Evolutionary conservation across 495 filamentous ascomycete genomes (phyloP).

Genomic region (Neurospora discreta): DNA sequence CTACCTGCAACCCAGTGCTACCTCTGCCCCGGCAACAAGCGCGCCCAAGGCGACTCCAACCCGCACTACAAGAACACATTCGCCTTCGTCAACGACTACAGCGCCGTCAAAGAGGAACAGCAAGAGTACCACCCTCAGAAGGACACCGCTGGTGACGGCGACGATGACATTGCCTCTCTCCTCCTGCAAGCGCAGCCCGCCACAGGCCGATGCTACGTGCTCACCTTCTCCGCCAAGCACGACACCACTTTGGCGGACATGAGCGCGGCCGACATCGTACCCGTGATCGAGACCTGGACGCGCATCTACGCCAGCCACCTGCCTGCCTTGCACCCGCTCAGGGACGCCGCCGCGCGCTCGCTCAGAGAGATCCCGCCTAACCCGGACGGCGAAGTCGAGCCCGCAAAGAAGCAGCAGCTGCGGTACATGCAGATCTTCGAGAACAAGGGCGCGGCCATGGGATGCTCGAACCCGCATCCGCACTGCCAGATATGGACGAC

Average conservation of each 20-base stretch:
- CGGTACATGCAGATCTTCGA: constrained; percentile 99
- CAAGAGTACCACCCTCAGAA: constrained; percentile 32
- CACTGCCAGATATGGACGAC: constrained; percentile 97
- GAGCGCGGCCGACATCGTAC: constrained; percentile 52
- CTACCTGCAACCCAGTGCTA: constrained; percentile 50
- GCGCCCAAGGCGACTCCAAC: constrained; percentile 83
- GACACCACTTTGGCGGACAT: constrained; percentile 89
- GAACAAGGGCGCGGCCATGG: constrained; percentile 97
- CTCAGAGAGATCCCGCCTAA: constrained; percentile 29
- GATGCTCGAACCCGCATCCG: constrained; percentile 96
- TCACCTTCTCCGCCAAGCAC: constrained; percentile 84
- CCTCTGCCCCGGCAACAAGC: constrained; percentile 87
- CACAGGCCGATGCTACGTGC: constrained; percentile 94
- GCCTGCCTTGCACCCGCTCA: constrained; percentile 58
- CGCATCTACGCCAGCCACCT: constrained; percentile 76
- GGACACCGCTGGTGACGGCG: neutral
- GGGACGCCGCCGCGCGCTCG: constrained; percentile 21
- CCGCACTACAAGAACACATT: constrained; percentile 81
- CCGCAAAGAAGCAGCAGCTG: constrained; percentile 61
- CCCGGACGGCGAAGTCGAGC: constrained; percentile 28
- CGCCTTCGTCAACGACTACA: constrained; percentile 96
- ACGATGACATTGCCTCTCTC: constrained; percentile 53
- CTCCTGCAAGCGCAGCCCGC: constrained; percentile 78
- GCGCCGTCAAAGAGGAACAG: constrained; percentile 91
- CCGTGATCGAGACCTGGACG: constrained; percentile 77